Percentiles rank a stretch among this genome's conserved stretches.
Evolutionary conservation across 192 early-diverging fungal species (phyloP).

Genomic region (Piromyces finnis): DNA sequence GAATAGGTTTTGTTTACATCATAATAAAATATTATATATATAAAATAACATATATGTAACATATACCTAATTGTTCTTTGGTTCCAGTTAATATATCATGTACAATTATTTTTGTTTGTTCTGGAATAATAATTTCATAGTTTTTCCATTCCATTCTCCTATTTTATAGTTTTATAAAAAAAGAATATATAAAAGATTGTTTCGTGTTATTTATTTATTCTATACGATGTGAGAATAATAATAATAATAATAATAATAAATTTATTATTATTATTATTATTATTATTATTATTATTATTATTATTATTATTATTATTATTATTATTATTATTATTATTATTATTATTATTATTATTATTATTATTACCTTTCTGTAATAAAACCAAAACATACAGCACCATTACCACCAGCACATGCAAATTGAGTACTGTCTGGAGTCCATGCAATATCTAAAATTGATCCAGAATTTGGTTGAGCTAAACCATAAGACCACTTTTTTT

Average conservation of each 20-base stretch:
- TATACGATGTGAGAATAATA: too few species aligned
- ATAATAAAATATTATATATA: too few species aligned
- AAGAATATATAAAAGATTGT: too few species aligned
- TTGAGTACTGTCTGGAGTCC: conserved; percentile 41
- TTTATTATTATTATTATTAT: too few species aligned
- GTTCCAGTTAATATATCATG: conserved; percentile 24
- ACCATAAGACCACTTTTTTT: conserved; percentile 26
- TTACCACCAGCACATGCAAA: conserved; percentile 29
- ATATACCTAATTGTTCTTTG: conserved; percentile 22
- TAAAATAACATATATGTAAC: too few species aligned
- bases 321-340: not conserved
- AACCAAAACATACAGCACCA: conserved; percentile 30
- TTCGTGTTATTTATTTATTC: too few species aligned
- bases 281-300: too few species aligned
- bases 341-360: not conserved
- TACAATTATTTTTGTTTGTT: conserved; percentile 26
- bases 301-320: too few species aligned
- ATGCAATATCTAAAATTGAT: conserved; percentile 31
- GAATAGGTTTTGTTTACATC: not conserved
- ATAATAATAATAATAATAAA: too few species aligned
- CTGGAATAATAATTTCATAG: conserved; percentile 28
- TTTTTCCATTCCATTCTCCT: conserved; percentile 37
- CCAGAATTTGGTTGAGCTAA: conserved; percentile 24
- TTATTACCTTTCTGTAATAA: conserved; percentile 23
- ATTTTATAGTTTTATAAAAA: too few species aligned